Base-by-base conservation (phyloP, 2,329 filamentous ascomycete species). In the Fusarium camptoceras region DNA sequence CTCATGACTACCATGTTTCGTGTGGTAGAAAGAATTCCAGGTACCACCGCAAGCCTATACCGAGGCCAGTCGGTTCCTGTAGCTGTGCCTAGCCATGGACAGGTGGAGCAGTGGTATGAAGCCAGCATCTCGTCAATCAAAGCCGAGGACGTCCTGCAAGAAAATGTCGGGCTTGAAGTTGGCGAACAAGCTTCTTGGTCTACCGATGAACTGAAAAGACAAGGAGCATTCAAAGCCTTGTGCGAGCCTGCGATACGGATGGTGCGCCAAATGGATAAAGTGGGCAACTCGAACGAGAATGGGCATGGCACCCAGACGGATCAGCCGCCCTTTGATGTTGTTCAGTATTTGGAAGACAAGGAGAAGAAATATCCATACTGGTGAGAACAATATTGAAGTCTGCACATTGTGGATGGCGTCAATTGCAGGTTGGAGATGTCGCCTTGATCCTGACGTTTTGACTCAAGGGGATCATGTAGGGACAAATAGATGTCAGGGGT, bases 221-320 rank as follows among this genome's bases (percentile, higher is more conserved):
- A 74, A 8, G 73, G 72, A 4, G 50, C 73, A 1, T 70, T 79
- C 20, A 66, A 70, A 20, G 68, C 73, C 14, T 64, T 81, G 8
- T 78, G 74, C 43, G 63, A 68, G 15, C 74, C 76, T 5, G 77
- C 75, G 0, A 37, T 80, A 8, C 65, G 58, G 4, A 78, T 80
- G 74, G 60, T 80, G 14, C 55, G 66, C 2, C 63, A 72, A n/a
- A 78, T 80, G 76, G 78, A 80, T 55, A 41, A 60, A 1, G 65
- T 80, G 15, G 79, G 79, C 1, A 34, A 47, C 6, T 67, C 61
- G 3, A 80, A 80, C 37, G 56, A 74, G 34, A 78, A 78, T 27
- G 68, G 62, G 1, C 64, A 73, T 42, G 61, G 62, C 1, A 53
- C 60, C 16, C 48, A 55, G 24, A 56, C 63, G 42, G 49, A 55